Conservation (phyloP, 2,329 filamentous ascomycete genomes). For the Aureobasidium zeae region DNA sequence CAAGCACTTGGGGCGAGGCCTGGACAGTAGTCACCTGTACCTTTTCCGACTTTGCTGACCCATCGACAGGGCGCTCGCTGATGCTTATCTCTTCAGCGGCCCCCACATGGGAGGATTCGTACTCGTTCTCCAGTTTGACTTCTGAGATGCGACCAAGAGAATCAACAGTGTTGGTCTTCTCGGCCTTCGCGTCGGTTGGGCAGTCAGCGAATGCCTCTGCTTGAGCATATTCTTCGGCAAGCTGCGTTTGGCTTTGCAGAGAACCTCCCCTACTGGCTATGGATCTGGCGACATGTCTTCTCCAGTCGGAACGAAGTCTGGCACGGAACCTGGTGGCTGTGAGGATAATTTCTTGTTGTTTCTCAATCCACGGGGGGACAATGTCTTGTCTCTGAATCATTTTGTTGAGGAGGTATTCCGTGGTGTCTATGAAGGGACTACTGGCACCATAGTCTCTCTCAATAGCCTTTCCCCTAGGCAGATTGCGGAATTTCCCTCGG, state of each 20-base stretch:
- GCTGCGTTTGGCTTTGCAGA: constrained; percentile 60
- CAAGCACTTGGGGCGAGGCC: constrained; percentile 8
- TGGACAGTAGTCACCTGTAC: constrained; percentile 19
- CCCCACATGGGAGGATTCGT: constrained; percentile 26
- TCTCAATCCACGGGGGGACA: constrained; percentile 96
- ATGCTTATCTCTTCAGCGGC: constrained; percentile 18
- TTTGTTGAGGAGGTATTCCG: constrained; percentile 96
- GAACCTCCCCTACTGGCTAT: constrained; percentile 71
- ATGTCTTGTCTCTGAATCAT: constrained; percentile 96
- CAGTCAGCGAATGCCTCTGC: constrained; percentile 64
- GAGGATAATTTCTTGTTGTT: constrained; percentile 79
- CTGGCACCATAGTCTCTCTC: constrained; percentile 72
- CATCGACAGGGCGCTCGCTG: neutral
- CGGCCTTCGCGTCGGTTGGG: constrained; percentile 30
- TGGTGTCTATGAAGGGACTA: constrained; percentile 89
- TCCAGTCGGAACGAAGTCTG: constrained; percentile 74
- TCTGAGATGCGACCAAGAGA: constrained; percentile 39
- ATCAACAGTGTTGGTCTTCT: constrained; percentile 38
- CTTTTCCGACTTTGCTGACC: neutral
- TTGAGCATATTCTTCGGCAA: constrained; percentile 63
- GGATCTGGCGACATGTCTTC: constrained; percentile 65
- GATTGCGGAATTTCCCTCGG: constrained; percentile 77
- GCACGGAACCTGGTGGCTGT: constrained; percentile 61
- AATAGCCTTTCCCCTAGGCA: constrained; percentile 70
- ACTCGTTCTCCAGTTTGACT: constrained; percentile 38